A percentile compares a stretch with the other conserved stretches of the same genome.
phyloP scores from a whole-genome alignment of 2,329 filamentous ascomycete genomes.

The Leptographium radiaticola region DNA sequence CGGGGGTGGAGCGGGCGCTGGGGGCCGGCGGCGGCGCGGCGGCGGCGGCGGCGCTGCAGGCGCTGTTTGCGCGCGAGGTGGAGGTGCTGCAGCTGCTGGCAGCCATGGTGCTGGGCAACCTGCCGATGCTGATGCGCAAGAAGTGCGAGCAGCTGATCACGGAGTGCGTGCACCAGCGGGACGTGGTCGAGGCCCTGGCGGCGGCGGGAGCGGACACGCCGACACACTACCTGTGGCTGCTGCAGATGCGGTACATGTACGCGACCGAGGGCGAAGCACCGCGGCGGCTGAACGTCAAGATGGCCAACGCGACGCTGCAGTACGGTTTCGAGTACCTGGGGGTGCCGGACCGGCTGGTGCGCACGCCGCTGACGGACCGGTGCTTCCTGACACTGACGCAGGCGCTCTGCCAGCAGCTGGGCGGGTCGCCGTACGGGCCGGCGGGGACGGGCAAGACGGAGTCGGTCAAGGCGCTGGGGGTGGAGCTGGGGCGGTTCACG shows the following conservation, averaged over 20 bases:
- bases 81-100: slow-evolving; percentile 77
- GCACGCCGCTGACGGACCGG: slow-evolving; percentile 91
- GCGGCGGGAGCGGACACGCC: slow-evolving; percentile 60
- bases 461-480: slow-evolving; percentile 92
- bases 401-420: slow-evolving; percentile 84
- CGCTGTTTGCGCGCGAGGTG: slow-evolving; percentile 70
- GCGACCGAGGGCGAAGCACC: slow-evolving; percentile 65
- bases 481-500: slow-evolving; percentile 93
- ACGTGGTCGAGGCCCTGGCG: slow-evolving; percentile 78
- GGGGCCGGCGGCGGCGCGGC: slow-evolving; percentile 44
- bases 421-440: slow-evolving; percentile 92
- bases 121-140: slow-evolving; percentile 77
- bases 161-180: slow-evolving; percentile 94
- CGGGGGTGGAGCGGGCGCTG: slow-evolving; percentile 67
- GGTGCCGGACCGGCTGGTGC: slow-evolving; percentile 88
- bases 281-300: slow-evolving; percentile 76
- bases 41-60: slow-evolving; percentile 39
- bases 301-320: slow-evolving; percentile 89
- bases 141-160: slow-evolving; percentile 99
- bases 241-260: slow-evolving; percentile 97
- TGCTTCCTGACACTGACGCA: slow-evolving; percentile 98
- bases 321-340: slow-evolving; percentile 98
- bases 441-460: slow-evolving; percentile 98
- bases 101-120: slow-evolving; percentile 76
- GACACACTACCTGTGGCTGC: slow-evolving; percentile 79